phyloP scores from a whole-genome alignment of 495 filamentous ascomycete species.

The Clohesyomyces aquaticus region DNA sequence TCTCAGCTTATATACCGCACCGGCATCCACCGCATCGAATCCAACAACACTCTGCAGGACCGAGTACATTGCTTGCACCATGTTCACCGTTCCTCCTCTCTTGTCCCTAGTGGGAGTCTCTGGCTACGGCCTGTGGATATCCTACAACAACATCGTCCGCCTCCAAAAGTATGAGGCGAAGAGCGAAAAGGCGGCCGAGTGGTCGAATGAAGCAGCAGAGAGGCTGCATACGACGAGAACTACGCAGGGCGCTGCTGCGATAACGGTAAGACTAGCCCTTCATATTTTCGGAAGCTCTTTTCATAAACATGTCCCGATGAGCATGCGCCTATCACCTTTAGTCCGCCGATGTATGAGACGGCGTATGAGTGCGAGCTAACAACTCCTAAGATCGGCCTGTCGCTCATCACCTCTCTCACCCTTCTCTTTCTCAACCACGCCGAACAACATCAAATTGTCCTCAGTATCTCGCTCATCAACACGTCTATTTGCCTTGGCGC shows the following conservation, averaged over 20 bases:
- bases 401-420: constrained; percentile 49
- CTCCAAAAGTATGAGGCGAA: constrained; percentile 51
- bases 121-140: constrained; percentile 42
- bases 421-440: constrained; percentile 40
- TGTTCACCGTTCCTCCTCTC: background rate
- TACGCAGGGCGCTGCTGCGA: constrained; percentile 48
- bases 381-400: constrained; percentile 51
- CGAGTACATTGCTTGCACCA: background rate
- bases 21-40: background rate
- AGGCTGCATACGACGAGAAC: constrained; percentile 51
- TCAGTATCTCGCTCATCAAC: constrained; percentile 26
- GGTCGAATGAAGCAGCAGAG: constrained; percentile 47
- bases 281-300: background rate
- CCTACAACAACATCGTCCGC: constrained; percentile 51
- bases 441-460: constrained; percentile 5
- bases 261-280: constrained; percentile 39
- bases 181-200: constrained; percentile 50
- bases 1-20: no score
- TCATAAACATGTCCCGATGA: background rate
- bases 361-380: constrained; percentile 19
- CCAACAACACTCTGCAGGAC: background rate
- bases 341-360: no score
- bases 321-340: background rate
- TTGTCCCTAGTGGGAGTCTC: constrained; percentile 26
- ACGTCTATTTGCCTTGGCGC: constrained; percentile 24